phyloP scores from a whole-genome alignment of 1,139 yeast genomes.

The Torulaspora pretoriensis region DNA sequence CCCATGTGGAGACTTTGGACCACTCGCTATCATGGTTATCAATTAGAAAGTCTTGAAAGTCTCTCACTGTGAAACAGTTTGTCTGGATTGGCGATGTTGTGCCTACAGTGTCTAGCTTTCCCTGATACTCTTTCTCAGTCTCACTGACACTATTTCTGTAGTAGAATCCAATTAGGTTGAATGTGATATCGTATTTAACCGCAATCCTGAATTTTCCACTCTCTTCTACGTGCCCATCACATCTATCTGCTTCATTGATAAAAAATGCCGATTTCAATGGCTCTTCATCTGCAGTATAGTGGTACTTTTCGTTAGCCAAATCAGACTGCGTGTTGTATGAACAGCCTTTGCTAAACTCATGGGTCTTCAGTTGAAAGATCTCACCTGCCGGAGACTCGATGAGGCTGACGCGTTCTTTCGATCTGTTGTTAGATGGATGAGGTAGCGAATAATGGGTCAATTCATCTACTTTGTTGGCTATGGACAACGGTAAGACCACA shows the following conservation, averaged over 20 bases:
- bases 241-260: slow-evolving; percentile 29
- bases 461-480: neutral
- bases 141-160: slow-evolving; percentile 32
- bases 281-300: slow-evolving; percentile 32
- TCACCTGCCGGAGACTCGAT: slow-evolving; percentile 21
- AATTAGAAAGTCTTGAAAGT: slow-evolving; percentile 34
- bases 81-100: slow-evolving; percentile 9
- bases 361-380: slow-evolving; percentile 33
- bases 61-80: slow-evolving; percentile 34
- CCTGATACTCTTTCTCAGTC: slow-evolving; percentile 31
- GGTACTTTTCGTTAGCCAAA: slow-evolving; percentile 28
- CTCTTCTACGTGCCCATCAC: slow-evolving; percentile 32
- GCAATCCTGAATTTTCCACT: slow-evolving; percentile 42
- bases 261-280: slow-evolving; percentile 39
- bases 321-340: slow-evolving; percentile 23
- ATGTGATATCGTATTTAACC: slow-evolving; percentile 42
- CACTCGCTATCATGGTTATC: slow-evolving; percentile 27
- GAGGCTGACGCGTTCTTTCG: slow-evolving; percentile 20
- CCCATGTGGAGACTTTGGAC: slow-evolving; percentile 19
- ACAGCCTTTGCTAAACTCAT: slow-evolving; percentile 34
- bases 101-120: slow-evolving; percentile 7
- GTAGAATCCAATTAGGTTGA: slow-evolving; percentile 41
- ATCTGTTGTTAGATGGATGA: slow-evolving; percentile 27
- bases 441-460: slow-evolving; percentile 22
- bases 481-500: slow-evolving; percentile 9